A percentile compares a stretch with the other conserved stretches of the same genome.
Evolutionary conservation across 2,329 filamentous ascomycete genomes (phyloP).

Genomic region (Fusarium sp.): DNA sequence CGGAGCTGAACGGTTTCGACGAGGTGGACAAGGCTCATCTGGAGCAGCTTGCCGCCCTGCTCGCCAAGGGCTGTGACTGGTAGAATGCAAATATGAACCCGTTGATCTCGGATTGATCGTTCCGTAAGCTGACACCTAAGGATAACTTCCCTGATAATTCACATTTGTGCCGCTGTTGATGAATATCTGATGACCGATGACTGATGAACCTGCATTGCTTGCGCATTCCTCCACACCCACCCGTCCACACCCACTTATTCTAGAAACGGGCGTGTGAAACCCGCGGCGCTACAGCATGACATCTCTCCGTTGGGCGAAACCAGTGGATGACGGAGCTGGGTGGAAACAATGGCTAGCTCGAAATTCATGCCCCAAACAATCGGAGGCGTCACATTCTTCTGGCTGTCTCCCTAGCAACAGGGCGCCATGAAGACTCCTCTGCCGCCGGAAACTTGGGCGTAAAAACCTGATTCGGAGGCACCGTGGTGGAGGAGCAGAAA

Average conservation of each 20-base stretch:
- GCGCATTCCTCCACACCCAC: not conserved
- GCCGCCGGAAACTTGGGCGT: slow-evolving; percentile 18
- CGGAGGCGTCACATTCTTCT: slow-evolving; percentile 23
- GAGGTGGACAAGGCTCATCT: slow-evolving; percentile 73
- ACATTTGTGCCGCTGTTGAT: not conserved
- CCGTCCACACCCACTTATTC: slow-evolving; percentile 16
- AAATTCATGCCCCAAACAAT: slow-evolving; percentile 18
- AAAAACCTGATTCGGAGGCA: slow-evolving; percentile 23
- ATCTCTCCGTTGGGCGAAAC: slow-evolving; percentile 28
- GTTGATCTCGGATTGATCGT: not conserved
- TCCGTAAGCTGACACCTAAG: not conserved
- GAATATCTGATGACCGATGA: not conserved
- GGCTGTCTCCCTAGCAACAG: slow-evolving; percentile 39
- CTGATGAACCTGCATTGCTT: not conserved
- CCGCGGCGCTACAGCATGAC: slow-evolving; percentile 17
- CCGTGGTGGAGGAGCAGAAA: slow-evolving; percentile 8
- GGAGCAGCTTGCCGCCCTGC: slow-evolving; percentile 72
- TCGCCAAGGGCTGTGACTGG: slow-evolving; percentile 76
- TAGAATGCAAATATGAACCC: slow-evolving; percentile 39
- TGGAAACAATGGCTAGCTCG: slow-evolving; percentile 7
- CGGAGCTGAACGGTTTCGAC: slow-evolving; percentile 74
- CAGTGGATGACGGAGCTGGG: slow-evolving; percentile 11
- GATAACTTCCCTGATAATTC: not conserved
- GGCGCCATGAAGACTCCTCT: slow-evolving; percentile 2
- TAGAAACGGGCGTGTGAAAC: slow-evolving; percentile 30